A percentile compares a stretch with the other conserved stretches of the same genome.
Evolutionary conservation across 768 basidiomycete species (phyloP).

Genomic region (Lentinula edodes): DNA sequence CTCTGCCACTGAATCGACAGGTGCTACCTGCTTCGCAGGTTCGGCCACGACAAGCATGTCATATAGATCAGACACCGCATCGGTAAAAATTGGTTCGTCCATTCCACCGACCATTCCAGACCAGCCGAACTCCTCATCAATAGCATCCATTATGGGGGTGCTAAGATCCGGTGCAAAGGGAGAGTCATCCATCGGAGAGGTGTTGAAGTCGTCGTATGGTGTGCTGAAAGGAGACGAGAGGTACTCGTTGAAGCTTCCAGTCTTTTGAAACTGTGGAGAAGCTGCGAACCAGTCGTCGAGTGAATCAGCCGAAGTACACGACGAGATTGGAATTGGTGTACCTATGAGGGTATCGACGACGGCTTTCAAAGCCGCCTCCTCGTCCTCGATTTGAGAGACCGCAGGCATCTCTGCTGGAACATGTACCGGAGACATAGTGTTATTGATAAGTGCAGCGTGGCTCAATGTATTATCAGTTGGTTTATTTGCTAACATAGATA

Average conservation of each 20-base stretch:
- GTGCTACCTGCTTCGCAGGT: not conserved
- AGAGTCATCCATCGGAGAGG: constrained; percentile 29
- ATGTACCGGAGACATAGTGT: constrained; percentile 17
- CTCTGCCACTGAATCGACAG: not conserved
- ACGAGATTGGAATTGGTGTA: constrained; percentile 7
- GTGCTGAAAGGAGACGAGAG: constrained; percentile 23
- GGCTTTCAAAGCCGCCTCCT: constrained; percentile 16
- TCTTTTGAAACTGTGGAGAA: constrained; percentile 9
- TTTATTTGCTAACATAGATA: constrained; percentile 60
- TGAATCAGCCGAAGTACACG: not conserved
- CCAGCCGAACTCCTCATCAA: not conserved
- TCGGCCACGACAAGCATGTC: not conserved
- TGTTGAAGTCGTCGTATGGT: constrained; percentile 21
- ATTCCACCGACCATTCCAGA: not conserved
- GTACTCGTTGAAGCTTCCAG: constrained; percentile 15
- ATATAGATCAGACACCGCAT: not conserved
- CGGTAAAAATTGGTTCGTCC: constrained; percentile 1
- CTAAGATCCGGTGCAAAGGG: constrained; percentile 30
- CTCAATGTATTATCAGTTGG: constrained; percentile 28
- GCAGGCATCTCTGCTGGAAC: constrained; percentile 19
- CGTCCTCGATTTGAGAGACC: constrained; percentile 10
- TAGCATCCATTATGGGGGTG: constrained; percentile 6
- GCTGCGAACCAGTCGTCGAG: constrained; percentile 9
- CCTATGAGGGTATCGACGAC: constrained; percentile 12
- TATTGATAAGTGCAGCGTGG: constrained; percentile 24